Evolutionary conservation across 1,284 basidiomycete species (phyloP), one percentile per base, ranked within the genome.

Genomic region (Stereum hirsutum): DNA sequence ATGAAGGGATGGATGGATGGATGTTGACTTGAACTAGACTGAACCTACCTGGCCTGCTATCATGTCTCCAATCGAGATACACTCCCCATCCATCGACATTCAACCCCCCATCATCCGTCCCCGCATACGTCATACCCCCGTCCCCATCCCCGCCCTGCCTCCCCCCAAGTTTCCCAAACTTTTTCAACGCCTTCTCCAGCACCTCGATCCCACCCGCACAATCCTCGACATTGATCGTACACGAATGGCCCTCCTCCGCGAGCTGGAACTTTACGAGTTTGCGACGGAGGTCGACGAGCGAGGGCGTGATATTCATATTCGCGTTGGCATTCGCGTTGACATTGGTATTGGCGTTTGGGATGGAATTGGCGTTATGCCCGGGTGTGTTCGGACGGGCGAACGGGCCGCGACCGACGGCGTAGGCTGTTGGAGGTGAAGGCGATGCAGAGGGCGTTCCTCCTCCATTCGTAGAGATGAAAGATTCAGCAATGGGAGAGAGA

Each of bases 61-160:
- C 72, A 38, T 75, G 69, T 11, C 69, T 68, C 57, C 66, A 65
- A 44, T 84, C 77, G 34, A 84, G 64, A 61, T 78, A 92, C 0
- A 91, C 82, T 14, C 81, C 87, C 89, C 91, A 96, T 0, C 90
- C 90, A 50, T 94, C 89, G 2, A 93, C 80, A 44, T 75, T 76
- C 12, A 94, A 65, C 1, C 78, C 80, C 2, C 79, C 79, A 23
- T 78, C 78, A 15, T 75, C 75, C 0, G 70, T 75, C 44, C 75
- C 73, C 15, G 72, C 67, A 42, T 66, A 57, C 21, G 42, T 39
- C 8, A 34, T 49, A 21, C 50, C 49, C 33, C 72, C 71, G 3
- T 70, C 69, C 5, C 73, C 72, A 31, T 71, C 64, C n/a, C n/a
- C n/a, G n/a, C n/a, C n/a, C n/a, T n/a, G n/a, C 23, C 39, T 46